Conservation (phyloP, 257 asterid genomes). For the Vinca minor region DNA sequence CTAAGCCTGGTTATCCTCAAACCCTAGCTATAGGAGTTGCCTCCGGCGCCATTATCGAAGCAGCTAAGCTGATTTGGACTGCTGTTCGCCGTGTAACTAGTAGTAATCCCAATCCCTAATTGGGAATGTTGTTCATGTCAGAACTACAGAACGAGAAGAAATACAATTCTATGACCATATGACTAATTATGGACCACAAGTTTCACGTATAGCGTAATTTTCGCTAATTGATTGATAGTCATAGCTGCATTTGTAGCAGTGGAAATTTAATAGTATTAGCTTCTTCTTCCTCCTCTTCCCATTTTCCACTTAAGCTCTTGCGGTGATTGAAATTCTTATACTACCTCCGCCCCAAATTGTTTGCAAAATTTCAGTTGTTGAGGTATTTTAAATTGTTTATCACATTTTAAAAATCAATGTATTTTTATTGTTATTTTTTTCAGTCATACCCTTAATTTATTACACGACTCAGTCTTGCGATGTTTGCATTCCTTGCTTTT, state of each 20-base stretch:
- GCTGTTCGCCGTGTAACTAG: slow-evolving; percentile 42
- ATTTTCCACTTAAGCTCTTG: background rate
- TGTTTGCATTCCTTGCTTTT: background rate
- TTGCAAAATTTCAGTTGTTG: too few relatives aligned
- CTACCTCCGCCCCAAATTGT: too few relatives aligned
- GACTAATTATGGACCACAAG: too few relatives aligned
- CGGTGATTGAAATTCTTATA: background rate
- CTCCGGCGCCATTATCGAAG: slow-evolving; percentile 39
- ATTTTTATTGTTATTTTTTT: too few relatives aligned
- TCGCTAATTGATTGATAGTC: too few relatives aligned
- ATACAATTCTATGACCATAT: too few relatives aligned
- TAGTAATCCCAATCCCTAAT: background rate
- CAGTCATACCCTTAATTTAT: too few relatives aligned
- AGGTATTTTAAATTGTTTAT: too few relatives aligned
- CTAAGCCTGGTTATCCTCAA: slow-evolving; percentile 73
- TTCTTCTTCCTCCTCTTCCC: background rate
- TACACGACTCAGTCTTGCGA: background rate
- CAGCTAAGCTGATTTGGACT: slow-evolving; percentile 49
- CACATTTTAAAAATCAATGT: too few relatives aligned
- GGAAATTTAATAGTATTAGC: background rate
- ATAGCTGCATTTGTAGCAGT: background rate
- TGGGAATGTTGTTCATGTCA: too few relatives aligned
- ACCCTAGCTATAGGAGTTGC: slow-evolving; percentile 62
- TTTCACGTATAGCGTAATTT: too few relatives aligned
- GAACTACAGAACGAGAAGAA: too few relatives aligned